Evolutionary conservation across 2,329 filamentous ascomycete genomes (phyloP).

Genomic region (Cladosporium halotolerans): DNA sequence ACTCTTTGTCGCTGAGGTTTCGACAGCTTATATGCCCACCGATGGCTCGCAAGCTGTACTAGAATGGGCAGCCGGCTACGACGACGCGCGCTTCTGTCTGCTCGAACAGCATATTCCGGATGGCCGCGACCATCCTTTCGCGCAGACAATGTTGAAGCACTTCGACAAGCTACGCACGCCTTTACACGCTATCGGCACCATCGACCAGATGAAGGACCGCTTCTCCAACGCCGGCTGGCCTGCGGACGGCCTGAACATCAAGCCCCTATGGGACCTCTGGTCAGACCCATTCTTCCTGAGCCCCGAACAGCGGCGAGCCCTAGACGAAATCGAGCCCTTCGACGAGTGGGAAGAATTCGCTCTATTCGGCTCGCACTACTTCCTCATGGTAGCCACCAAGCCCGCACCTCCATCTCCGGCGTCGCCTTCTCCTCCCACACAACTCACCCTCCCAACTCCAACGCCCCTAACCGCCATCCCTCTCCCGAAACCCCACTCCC

Average conservation of each 20-base stretch:
- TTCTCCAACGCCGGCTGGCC: constrained; percentile 67
- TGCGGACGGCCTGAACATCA: constrained; percentile 46
- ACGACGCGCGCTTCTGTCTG: constrained; percentile 72
- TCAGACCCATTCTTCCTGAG: constrained; percentile 60
- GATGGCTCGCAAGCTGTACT: constrained; percentile 67
- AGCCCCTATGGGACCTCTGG: constrained; percentile 81
- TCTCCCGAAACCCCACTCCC: constrained; percentile 17
- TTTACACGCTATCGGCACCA: constrained; percentile 61
- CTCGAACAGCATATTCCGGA: constrained; percentile 82
- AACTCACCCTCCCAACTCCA: too few relatives aligned
- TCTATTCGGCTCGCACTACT: constrained; percentile 78
- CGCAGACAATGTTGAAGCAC: constrained; percentile 75
- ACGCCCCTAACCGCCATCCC: background rate
- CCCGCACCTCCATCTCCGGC: background rate
- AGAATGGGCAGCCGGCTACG: constrained; percentile 66
- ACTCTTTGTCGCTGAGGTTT: constrained; percentile 83
- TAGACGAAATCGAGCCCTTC: constrained; percentile 74
- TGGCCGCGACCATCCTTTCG: constrained; percentile 73
- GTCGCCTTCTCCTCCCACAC: background rate
- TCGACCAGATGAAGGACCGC: constrained; percentile 59
- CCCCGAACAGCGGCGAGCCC: constrained; percentile 49
- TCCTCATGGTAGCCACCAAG: constrained; percentile 62
- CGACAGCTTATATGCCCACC: constrained; percentile 82
- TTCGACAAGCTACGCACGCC: constrained; percentile 76
- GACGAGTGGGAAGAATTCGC: constrained; percentile 96